Percentiles rank a stretch among this genome's conserved stretches.
Conservation (phyloP, 2,329 filamentous ascomycete genomes). For the Endocalyx cinctus region DNA sequence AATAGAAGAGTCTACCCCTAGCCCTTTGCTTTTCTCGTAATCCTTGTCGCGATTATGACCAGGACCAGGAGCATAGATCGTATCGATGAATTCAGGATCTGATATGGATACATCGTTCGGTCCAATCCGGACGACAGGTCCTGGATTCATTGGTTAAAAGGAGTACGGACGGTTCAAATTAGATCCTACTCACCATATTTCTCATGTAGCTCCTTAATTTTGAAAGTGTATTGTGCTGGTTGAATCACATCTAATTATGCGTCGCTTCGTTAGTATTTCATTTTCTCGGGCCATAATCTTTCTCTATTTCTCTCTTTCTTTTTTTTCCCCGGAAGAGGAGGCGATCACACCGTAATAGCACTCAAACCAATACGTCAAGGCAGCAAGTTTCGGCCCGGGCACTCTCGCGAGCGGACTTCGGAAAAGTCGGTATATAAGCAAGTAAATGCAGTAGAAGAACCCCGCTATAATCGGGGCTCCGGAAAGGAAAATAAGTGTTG, state of each 20-base stretch:
- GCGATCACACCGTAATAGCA: slow-evolving; percentile 7
- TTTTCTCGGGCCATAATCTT: no score
- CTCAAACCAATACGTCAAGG: slow-evolving; percentile 10
- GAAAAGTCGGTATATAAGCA: slow-evolving; percentile 5
- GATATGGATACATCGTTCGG: slow-evolving; percentile 8
- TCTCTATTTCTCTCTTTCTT: no score
- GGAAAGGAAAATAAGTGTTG: slow-evolving; percentile 1
- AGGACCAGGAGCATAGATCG: slow-evolving; percentile 5
- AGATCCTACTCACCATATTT: slow-evolving; percentile 7
- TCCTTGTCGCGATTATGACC: slow-evolving; percentile 6
- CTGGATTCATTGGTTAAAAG: slow-evolving; percentile 1
- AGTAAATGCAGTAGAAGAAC: slow-evolving; percentile 2
- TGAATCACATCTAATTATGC: slow-evolving; percentile 5
- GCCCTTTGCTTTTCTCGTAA: slow-evolving; percentile 1
- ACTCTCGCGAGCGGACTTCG: slow-evolving; percentile 4
- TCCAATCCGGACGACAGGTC: slow-evolving; percentile 11
- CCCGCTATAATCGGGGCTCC: slow-evolving; percentile 1
- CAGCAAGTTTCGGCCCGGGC: slow-evolving; percentile 9
- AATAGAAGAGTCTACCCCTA: slow-evolving; percentile 4
- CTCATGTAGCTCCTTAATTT: slow-evolving; percentile 9
- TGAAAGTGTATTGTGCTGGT: slow-evolving; percentile 11
- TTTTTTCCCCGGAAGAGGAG: no score
- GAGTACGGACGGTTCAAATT: no score
- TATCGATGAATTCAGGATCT: slow-evolving; percentile 7
- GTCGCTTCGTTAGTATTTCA: neutral